Conservation (phyloP, 257 asterid genomes). For the Nicotiana noctiflora region DNA sequence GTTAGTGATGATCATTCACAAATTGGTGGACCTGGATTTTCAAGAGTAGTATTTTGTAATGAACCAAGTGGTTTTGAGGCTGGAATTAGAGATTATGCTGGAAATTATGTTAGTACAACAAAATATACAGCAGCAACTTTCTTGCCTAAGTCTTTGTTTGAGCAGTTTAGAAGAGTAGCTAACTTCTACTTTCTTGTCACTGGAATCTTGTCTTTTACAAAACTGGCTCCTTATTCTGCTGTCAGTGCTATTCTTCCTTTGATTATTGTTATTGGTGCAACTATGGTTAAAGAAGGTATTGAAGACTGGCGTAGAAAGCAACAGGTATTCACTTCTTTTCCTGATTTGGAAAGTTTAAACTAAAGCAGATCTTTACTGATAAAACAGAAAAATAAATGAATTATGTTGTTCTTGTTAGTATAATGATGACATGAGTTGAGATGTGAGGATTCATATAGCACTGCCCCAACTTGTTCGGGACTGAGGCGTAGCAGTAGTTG, state of each 20-base stretch:
- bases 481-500: too few species aligned
- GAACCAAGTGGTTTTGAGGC: slow-evolving; percentile 50
- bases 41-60: slow-evolving; percentile 75
- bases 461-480: too few species aligned
- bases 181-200: slow-evolving; percentile 76
- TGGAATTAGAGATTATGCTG: slow-evolving; percentile 31
- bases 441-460: too few species aligned
- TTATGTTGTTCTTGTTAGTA: background rate
- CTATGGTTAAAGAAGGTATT: slow-evolving; percentile 77
- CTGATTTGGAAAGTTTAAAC: background rate
- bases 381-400: too few species aligned
- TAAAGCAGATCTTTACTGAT: background rate
- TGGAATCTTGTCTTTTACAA: slow-evolving; percentile 67
- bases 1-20: slow-evolving; percentile 51
- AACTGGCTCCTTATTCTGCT: slow-evolving; percentile 65
- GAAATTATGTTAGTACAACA: slow-evolving; percentile 68
- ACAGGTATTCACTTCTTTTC: slow-evolving; percentile 40
- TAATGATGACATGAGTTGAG: too few species aligned
- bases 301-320: slow-evolving; percentile 73
- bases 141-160: slow-evolving; percentile 82
- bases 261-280: slow-evolving; percentile 59
- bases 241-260: slow-evolving; percentile 66
- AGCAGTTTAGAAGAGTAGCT: slow-evolving; percentile 94
- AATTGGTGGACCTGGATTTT: slow-evolving; percentile 87
- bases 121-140: slow-evolving; percentile 79